These are phyloP conservation scores for Phytophthora podocarpi DNA, from an alignment of 352 stramenopile genomes.

Conservation along the genomic window DNA sequence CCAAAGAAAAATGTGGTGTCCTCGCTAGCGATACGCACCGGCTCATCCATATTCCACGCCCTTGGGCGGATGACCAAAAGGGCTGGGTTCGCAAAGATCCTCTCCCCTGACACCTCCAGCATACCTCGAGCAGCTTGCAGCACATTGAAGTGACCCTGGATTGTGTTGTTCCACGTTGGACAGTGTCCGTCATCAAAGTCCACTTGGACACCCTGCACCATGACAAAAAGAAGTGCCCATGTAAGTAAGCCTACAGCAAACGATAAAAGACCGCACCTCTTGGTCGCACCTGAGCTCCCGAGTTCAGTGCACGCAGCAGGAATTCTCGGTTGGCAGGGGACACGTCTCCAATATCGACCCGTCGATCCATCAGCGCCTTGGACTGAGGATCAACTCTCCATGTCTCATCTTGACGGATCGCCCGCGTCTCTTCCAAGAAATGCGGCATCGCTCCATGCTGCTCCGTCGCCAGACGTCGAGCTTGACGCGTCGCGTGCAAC, in stretches of 20 bases:
- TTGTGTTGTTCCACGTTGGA: conserved; percentile 93
- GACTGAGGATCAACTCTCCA: conserved; percentile 75
- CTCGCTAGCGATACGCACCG: conserved; percentile 34
- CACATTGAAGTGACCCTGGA: conserved; percentile 92
- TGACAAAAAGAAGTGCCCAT: not conserved
- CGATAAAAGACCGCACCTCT: not conserved
- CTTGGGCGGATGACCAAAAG: conserved; percentile 93
- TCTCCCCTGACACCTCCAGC: conserved; percentile 33
- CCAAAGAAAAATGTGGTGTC: not conserved
- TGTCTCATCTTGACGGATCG: conserved; percentile 62
- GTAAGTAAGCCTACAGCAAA: not conserved
- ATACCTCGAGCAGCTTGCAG: conserved; percentile 88
- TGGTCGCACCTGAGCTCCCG: conserved; percentile 74
- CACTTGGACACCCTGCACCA: conserved; percentile 63
- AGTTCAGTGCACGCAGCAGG: conserved; percentile 94
- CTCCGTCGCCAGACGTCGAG: conserved; percentile 49
- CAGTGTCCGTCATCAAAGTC: conserved; percentile 83
- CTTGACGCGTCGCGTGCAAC: conserved; percentile 67
- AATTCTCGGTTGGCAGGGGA: conserved; percentile 89
- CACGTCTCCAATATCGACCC: conserved; percentile 94
- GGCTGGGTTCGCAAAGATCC: conserved; percentile 46
- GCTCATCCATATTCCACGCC: conserved; percentile 96
- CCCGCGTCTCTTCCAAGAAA: conserved; percentile 78
- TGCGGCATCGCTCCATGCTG: conserved; percentile 80
- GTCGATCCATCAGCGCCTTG: conserved; percentile 81